These are phyloP conservation scores for Chalciporus chontae DNA, from an alignment of 768 basidiomycete genomes.

Conservation along the genomic window DNA sequence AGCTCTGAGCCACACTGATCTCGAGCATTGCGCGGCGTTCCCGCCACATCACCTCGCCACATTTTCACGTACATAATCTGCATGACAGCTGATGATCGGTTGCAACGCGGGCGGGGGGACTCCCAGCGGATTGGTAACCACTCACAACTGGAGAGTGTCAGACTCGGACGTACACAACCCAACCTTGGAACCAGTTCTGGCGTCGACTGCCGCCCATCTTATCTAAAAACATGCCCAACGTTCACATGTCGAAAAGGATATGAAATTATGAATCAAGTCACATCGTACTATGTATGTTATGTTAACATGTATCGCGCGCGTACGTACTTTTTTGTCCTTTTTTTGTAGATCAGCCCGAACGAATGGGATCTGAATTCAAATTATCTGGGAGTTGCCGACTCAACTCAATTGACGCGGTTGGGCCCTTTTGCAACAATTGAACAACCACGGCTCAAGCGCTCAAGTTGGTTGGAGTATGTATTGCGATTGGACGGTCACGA, in stretches of 20 bases:
- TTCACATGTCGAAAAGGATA: background rate
- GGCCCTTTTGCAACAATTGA: too few relatives aligned
- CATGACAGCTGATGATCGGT: background rate
- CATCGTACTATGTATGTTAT: background rate
- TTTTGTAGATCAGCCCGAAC: background rate
- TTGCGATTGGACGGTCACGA: too few relatives aligned
- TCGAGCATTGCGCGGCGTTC: slow-evolving; percentile 2
- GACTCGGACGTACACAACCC: too few relatives aligned
- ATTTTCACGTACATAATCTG: slow-evolving; percentile 22
- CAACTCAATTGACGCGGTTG: too few relatives aligned
- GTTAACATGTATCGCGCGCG: background rate
- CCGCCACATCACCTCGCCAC: background rate
- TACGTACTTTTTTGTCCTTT: background rate
- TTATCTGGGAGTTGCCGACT: too few relatives aligned
- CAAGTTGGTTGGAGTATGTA: too few relatives aligned
- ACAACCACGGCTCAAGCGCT: too few relatives aligned
- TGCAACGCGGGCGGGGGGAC: background rate
- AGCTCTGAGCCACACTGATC: slow-evolving; percentile 21
- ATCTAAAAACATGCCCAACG: background rate
- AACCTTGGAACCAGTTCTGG: too few relatives aligned
- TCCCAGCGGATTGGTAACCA: background rate
- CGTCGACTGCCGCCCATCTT: background rate
- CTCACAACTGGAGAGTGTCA: too few relatives aligned
- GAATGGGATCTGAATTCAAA: too few relatives aligned
- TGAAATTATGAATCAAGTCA: background rate